These are phyloP conservation scores for Elsinoe australis DNA, from an alignment of 2,329 filamentous ascomycete species.

Conservation along the genomic window DNA sequence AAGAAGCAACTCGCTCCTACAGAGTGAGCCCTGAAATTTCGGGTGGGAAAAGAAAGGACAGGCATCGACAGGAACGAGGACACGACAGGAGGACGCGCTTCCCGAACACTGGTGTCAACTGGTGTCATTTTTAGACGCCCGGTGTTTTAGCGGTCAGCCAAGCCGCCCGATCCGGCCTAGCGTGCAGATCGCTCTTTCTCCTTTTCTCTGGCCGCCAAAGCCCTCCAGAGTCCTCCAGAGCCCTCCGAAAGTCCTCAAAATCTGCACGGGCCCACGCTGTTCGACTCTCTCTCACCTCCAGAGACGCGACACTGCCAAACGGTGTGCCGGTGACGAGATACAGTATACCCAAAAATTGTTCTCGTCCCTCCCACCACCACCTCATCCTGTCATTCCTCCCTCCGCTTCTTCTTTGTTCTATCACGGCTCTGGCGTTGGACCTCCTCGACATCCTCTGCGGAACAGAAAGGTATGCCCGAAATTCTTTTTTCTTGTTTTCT, in stretches of 20 bases:
- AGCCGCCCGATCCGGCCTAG: conserved; percentile 13
- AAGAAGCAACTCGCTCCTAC: conserved; percentile 5
- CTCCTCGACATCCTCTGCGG: background rate
- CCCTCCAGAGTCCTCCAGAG: too few species aligned
- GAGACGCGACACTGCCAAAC: conserved; percentile 13
- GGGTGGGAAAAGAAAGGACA: conserved; percentile 9
- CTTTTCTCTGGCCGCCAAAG: conserved; percentile 9
- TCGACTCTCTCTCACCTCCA: conserved; percentile 4
- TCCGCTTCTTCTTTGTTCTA: conserved; percentile 3
- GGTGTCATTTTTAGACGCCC: conserved; percentile 20
- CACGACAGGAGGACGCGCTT: conserved; percentile 33
- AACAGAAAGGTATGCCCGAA: conserved; percentile 5
- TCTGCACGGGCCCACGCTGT: background rate
- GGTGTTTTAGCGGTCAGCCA: conserved; percentile 15
- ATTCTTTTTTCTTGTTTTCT: conserved; percentile 15
- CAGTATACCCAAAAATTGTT: conserved; percentile 2
- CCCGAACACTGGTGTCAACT: conserved; percentile 19
- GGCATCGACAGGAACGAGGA: conserved; percentile 23
- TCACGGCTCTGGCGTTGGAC: conserved; percentile 8
- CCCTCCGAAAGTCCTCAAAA: conserved; percentile 5
- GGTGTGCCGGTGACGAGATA: conserved; percentile 16
- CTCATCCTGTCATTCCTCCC: conserved; percentile 8
- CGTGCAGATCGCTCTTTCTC: conserved; percentile 18
- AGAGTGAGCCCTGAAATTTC: conserved; percentile 16
- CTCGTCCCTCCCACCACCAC: background rate